Base-by-base conservation (phyloP, 176 grass and related monocot genomes). In the Oryza punctata region DNA sequence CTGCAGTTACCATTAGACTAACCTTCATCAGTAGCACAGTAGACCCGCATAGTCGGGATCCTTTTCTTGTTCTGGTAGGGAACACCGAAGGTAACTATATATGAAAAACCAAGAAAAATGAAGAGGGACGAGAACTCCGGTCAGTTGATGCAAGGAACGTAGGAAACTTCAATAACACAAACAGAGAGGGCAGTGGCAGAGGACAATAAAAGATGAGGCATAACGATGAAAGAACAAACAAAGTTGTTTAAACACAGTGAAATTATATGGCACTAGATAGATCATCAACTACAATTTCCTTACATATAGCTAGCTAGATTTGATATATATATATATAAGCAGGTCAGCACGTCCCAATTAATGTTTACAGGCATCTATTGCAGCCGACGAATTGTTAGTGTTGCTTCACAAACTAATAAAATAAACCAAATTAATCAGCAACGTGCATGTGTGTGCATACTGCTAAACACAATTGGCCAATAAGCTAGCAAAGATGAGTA, bases 21-120 rank as follows among this genome's bases (percentile, higher is more conserved):
- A 89, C 87, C 87, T 81, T 76, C 64, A 4, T 81, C 82, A 75
- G 77, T 65, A 52, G 52, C 38, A 32, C 87, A 89, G 29, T 1
- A 57, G 70, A 85, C 16, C 40, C 70, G 65, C 70, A 69, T 12
- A 30, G 27, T 35, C 3, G 12, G 70, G 30, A 85, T 52, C 70
- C 72, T 76, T 32, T 21, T 89, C 52, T 75, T 52, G 12, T 69
- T 30, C n/a, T 21, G 50, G 65, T 41, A 41, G 1, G 63, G 68
- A 24, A 63, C 29, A 75, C 75, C 25, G n/a, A 85, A 85, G 18
- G 23, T 7, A 85, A 59, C 77, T 80, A 68, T 35, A 69, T 11
- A 84, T 67, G 0, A 72, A 65, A 60, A 46, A 38, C 21, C 46
- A 72, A 45, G 32, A 69, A 43, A 54, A 43, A 54, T 25, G 37